Conservation (phyloP, 345 rosid genomes). For the Noccaea bulbosa region DNA sequence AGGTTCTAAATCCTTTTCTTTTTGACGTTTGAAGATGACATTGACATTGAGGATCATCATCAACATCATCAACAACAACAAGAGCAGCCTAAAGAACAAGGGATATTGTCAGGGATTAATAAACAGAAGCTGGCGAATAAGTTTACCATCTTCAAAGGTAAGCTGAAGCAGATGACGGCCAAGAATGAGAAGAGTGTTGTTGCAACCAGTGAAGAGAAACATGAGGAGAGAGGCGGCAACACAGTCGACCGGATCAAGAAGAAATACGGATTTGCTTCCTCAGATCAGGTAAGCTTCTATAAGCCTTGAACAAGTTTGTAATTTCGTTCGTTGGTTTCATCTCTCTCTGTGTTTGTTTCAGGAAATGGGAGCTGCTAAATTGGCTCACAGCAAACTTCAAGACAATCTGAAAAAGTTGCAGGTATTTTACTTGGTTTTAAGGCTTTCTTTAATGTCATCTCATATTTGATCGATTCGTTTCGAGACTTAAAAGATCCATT, state of each 20-base stretch:
- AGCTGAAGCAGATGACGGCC: slow-evolving; percentile 65
- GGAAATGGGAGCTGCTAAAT: slow-evolving; percentile 74
- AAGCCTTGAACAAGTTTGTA: background rate
- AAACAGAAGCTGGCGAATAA: slow-evolving; percentile 76
- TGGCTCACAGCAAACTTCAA: slow-evolving; percentile 87
- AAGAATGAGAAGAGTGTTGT: slow-evolving; percentile 64
- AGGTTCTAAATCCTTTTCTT: slow-evolving; percentile 1
- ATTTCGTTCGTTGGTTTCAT: background rate
- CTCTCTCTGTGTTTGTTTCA: slow-evolving; percentile 34
- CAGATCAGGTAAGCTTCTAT: slow-evolving; percentile 56
- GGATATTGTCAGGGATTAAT: slow-evolving; percentile 62
- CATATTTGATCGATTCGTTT: background rate
- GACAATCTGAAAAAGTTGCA: slow-evolving; percentile 74
- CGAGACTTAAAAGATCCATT: background rate
- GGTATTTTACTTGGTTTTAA: slow-evolving; percentile 46
- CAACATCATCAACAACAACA: slow-evolving; percentile 15
- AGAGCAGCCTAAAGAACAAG: slow-evolving; percentile 71
- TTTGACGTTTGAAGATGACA: slow-evolving; percentile 65
- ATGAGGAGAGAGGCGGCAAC: slow-evolving; percentile 53
- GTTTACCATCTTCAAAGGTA: slow-evolving; percentile 69
- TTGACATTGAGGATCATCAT: slow-evolving; percentile 58
- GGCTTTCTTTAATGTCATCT: too few relatives aligned
- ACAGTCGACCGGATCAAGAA: slow-evolving; percentile 85
- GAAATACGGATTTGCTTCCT: slow-evolving; percentile 74
- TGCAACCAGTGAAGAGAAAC: slow-evolving; percentile 61